Base-by-base conservation (phyloP, 2,329 filamentous ascomycete genomes). In the Beauveria medogensis region DNA sequence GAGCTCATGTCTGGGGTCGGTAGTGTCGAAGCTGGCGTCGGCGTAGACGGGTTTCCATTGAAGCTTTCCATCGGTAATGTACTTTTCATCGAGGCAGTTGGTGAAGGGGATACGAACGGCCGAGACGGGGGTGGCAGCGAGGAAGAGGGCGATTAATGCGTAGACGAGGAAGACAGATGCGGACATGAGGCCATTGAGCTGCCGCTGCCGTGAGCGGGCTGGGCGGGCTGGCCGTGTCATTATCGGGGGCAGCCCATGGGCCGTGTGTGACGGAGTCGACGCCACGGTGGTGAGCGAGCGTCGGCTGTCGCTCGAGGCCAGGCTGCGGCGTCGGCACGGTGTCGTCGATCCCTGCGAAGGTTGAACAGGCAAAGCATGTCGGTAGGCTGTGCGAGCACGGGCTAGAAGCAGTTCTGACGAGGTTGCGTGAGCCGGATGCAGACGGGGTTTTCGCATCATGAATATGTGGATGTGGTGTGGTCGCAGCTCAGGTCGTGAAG, bases 21-120 rank as follows among this genome's bases (percentile, higher is more conserved):
- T 72, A 30, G 82, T 80, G 67, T 91, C 82, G 77, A 96, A 96
- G 22, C 77, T 75, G 61, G 90, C 93, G 68, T 90, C 86, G 61
- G 94, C 83, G 66, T 83, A 86, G 41, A 87, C 73, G 3, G 94
- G 92, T 14, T 85, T 79, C 77, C 93, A 96, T 77, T 97, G 92
- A 37, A 97, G 81, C 64, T 82, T 82, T 9, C 79, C 69, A 61
- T 70, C 75, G 51, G 81, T 80, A 62, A 85, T 78, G 70, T 88
- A 81, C 57, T 82, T 80, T 62, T 81, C 78, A 53, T 79, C 73
- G 34, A 97, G 80, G 75, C 93, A 99, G 75, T 97, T 96, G n/a
- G 88, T 80, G 74, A 95, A 94, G 62, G 84, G 79, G 63, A 97
- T 77, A 67, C 86, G 83, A 50, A 86, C 91, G 54, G 89, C 90